Percentiles rank a stretch among this genome's conserved stretches.
Evolutionary conservation across 768 basidiomycete species (phyloP).

Genomic region (Rhizopogon roseolus): DNA sequence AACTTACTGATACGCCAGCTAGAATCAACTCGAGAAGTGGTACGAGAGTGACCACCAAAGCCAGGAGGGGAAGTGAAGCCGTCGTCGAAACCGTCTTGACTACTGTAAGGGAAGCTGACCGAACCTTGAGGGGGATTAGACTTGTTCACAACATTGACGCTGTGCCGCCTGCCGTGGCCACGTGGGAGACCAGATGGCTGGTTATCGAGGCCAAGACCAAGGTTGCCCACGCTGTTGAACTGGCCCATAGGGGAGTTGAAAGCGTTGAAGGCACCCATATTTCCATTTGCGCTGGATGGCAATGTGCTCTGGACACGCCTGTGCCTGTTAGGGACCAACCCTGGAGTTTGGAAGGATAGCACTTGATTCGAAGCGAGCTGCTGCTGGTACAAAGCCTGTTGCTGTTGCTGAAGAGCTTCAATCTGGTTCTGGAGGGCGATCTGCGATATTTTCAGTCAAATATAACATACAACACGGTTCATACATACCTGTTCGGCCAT

Average conservation of each 20-base stretch:
- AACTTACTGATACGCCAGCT: conserved; percentile 88
- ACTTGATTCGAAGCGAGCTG: conserved; percentile 87
- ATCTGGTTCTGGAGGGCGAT: conserved; percentile 90
- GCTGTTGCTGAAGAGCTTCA: conserved; percentile 85
- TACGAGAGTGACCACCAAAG: conserved; percentile 68
- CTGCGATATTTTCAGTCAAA: conserved; percentile 31
- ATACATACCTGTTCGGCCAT: conserved; percentile 89
- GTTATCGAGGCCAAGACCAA: conserved; percentile 58
- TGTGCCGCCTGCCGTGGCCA: conserved; percentile 85
- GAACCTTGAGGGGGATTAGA: conserved; percentile 41
- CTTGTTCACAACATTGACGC: conserved; percentile 89
- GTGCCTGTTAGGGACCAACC: conserved; percentile 68
- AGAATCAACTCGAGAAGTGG: conserved; percentile 70
- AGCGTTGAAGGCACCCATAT: conserved; percentile 35
- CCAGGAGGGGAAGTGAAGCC: conserved; percentile 60
- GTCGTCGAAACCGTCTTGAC: conserved; percentile 74
- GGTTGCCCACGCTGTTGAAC: conserved; percentile 49
- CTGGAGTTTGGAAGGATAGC: conserved; percentile 72
- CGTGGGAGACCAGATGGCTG: conserved; percentile 66
- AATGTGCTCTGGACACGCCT: conserved; percentile 86
- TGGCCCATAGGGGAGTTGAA: conserved; percentile 51
- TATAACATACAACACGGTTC: conserved; percentile 2
- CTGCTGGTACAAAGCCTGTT: conserved; percentile 85
- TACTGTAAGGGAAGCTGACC: conserved; percentile 44
- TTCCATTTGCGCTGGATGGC: conserved; percentile 49